Percentiles rank a stretch among this genome's conserved stretches.
Conservation (phyloP, 495 filamentous ascomycete genomes). For the Copromyces sp. region DNA sequence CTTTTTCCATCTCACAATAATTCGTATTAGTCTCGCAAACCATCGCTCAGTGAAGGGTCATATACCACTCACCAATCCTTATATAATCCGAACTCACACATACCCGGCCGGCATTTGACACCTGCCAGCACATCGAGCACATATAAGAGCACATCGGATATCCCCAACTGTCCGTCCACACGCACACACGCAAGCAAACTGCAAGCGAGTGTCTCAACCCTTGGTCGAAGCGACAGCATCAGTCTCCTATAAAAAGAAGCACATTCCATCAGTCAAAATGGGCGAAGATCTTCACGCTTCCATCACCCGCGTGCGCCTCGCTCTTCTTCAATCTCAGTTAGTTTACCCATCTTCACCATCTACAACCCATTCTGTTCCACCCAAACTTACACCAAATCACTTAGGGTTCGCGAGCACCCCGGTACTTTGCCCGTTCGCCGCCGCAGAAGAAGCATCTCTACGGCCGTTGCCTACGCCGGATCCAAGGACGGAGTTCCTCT, state of each 20-base stretch:
- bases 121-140: neutral
- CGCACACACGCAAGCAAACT: neutral
- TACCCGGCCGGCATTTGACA: neutral
- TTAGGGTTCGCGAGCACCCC: conserved; percentile 16
- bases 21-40: neutral
- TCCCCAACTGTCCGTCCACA: conserved; percentile 17
- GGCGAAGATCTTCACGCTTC: conserved; percentile 19
- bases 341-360: conserved; percentile 5
- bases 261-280: conserved; percentile 7
- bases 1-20: neutral
- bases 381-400: neutral
- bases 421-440: conserved; percentile 6
- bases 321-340: conserved; percentile 25
- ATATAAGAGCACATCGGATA: conserved; percentile 14
- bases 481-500: conserved; percentile 19
- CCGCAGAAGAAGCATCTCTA: conserved; percentile 19
- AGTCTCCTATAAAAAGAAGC: neutral
- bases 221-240: neutral
- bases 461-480: conserved; percentile 11
- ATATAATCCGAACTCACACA: neutral
- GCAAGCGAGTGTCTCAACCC: neutral
- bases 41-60: neutral
- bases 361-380: neutral
- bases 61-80: neutral
- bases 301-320: conserved; percentile 23